Base-by-base conservation (phyloP, 2,329 filamentous ascomycete genomes). In the Amylocarpus encephaloides region DNA sequence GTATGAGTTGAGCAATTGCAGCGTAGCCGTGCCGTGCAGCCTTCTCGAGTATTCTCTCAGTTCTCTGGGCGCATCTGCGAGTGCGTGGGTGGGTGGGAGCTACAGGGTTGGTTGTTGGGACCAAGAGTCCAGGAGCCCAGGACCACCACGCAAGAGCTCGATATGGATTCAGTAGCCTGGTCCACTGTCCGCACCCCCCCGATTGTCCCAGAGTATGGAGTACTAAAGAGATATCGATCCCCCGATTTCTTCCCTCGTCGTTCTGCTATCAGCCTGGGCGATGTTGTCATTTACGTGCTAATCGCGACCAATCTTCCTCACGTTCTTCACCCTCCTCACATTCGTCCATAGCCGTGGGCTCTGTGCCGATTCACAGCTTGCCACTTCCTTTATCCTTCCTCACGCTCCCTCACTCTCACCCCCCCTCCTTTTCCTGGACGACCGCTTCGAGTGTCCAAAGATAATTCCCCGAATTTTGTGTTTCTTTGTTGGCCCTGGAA, bases 161-260 rank as follows among this genome's bases (percentile, higher is more conserved):
- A 10, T 39, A 39, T 10, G 36, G 36, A 10, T 13, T 39, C 32
- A 11, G 7, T 42, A 16, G 40, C 18, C 7, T 29, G 29, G 32
- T 47, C 29, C 11, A 26, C 18, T 32, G n/a, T n/a, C n/a, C n/a
- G n/a, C n/a, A n/a, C n/a, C n/a, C 22, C 22, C 22, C 22, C 22
- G 22, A 26, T 26, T 7, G 22, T 26, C 22, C 22, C 7, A 18
- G 35, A 34, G 41, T 26, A n/a, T 4, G 10, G 34, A 52, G 46
- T 52, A 49, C 46, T 52, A 52, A 52, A 49, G 47, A 44, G 22
- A 18, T 32, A 49, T 50, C 43, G 45, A 42, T 53, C 54, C 57
- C 51, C 53, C 18, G 44, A 51, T 29, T 46, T 50, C 47, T 52
- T 38, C 44, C 43, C 45, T 15, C 16, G 38, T 45, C 32, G 26